Percentiles rank a stretch among this genome's conserved stretches.
Evolutionary conservation across 2,329 filamentous ascomycete species (phyloP).

Genomic region (Amauroascus niger): DNA sequence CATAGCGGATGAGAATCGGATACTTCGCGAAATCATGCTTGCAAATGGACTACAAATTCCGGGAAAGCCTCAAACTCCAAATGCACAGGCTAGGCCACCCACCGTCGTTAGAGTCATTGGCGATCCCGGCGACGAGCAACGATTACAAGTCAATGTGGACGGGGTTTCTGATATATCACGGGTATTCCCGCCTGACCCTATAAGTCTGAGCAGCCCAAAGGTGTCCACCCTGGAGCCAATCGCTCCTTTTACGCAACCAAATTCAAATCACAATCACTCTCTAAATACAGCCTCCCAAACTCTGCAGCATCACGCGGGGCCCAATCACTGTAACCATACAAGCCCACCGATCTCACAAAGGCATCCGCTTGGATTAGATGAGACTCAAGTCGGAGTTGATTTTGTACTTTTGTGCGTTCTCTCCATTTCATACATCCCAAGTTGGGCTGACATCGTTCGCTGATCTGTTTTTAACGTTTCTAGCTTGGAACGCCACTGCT

Average conservation of each 20-base stretch:
- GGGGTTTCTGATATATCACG: conserved; percentile 2
- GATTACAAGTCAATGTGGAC: conserved; percentile 15
- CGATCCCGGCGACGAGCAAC: conserved; percentile 15
- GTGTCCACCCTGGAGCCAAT: background rate
- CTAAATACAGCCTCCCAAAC: background rate
- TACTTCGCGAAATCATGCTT: conserved; percentile 19
- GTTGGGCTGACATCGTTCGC: background rate
- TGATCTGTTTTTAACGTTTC: background rate
- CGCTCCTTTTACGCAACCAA: background rate
- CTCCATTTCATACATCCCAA: background rate
- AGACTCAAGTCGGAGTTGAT: conserved; percentile 25
- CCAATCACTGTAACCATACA: conserved; percentile 8
- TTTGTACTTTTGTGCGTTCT: conserved; percentile 24
- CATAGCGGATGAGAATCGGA: conserved; percentile 17
- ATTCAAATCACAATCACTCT: background rate
- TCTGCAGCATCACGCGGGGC: conserved; percentile 1
- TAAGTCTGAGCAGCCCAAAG: background rate
- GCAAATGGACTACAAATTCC: conserved; percentile 18
- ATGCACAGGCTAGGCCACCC: conserved; percentile 3
- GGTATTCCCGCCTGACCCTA: conserved; percentile 14
- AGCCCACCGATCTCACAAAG: conserved; percentile 1
- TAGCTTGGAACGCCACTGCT: conserved; percentile 24
- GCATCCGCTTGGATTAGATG: conserved; percentile 24
- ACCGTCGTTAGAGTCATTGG: conserved; percentile 17
- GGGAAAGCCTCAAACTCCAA: background rate